Base-by-base conservation (phyloP, 371 early-diverging fungal species). In the Chytridium lagenaria region DNA sequence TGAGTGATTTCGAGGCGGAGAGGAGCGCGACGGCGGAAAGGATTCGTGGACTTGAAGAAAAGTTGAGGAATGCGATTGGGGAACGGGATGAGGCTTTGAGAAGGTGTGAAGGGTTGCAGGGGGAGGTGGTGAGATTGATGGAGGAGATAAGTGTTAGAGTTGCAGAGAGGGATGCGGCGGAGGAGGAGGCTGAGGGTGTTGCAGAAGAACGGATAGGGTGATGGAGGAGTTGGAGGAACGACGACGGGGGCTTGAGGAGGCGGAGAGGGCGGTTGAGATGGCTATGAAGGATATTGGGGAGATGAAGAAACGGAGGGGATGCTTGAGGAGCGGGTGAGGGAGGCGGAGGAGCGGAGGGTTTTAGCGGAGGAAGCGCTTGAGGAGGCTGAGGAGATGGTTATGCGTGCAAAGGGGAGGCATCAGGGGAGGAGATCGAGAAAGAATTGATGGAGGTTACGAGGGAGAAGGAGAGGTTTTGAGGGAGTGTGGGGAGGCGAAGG, bases 291-390 rank as follows among this genome's bases (percentile, higher is more conserved):
- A 55, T 7, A 7, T 55, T 55, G 57, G n/a, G n/a, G n/a, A 19
- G 57, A 19, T 55, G 57, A 55, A 7, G 57, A 55, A 19, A 44
- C 44, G 57, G 57, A 55, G 30, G 30, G 57, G 23, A 23, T 7
- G 15, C 16, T 7, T 30, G 22, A 30, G 63, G 63, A 33, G 19
- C 63, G 36, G 2, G 33, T 63, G 33, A 36, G 36, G 63, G 63
- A 63, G 30, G 37, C 37, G 28, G 63, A 63, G 12, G 63, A 36
- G 36, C 28, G 63, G 36, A 19, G 30, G 5, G 36, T 3, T 3
- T 63, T 63, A 30, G 63, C 63, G 5, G 63, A 63, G 36, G 63
- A 63, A 12, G 63, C 63, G 33, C 63, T 63, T 7, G 63, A 63
- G 23, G 63, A 63, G 23, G 63, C 63, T 33, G 63, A 63, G 63